Percentiles rank a stretch among this genome's conserved stretches.
phyloP scores from a whole-genome alignment of 192 early-diverging fungal species.

The Paraglomus occultum region DNA sequence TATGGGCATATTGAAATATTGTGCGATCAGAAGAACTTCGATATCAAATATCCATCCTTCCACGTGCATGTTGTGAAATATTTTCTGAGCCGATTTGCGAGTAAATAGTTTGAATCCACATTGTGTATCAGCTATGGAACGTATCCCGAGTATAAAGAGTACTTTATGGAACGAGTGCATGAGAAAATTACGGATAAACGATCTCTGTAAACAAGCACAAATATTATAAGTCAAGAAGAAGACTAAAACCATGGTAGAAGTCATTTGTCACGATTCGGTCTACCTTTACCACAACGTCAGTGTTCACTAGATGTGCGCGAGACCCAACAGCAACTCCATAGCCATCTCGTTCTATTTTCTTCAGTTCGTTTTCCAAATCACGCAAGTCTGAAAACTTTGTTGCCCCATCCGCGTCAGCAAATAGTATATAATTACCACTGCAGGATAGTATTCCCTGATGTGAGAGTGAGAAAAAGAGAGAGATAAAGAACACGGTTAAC shows the following conservation, averaged over 20 bases:
- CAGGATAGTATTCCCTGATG: conserved; percentile 79
- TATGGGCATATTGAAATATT: conserved; percentile 68
- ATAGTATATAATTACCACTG: conserved; percentile 73
- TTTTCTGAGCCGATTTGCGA: conserved; percentile 65
- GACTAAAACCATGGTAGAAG: neutral
- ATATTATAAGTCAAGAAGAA: neutral
- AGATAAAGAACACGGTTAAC: neutral
- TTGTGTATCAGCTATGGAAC: conserved; percentile 90
- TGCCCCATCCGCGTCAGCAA: conserved; percentile 97
- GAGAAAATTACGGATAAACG: conserved; percentile 87
- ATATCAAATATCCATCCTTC: conserved; percentile 99
- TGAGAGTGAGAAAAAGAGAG: neutral
- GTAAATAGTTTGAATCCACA: conserved; percentile 98
- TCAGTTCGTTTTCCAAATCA: conserved; percentile 48
- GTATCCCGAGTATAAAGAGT: conserved; percentile 84
- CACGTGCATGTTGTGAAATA: conserved; percentile 91
- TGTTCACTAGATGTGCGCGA: conserved; percentile 83
- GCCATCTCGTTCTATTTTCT: conserved; percentile 45
- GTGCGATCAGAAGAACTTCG: conserved; percentile 85
- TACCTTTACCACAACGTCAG: conserved; percentile 87
- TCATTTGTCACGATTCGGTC: neutral
- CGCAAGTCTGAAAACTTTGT: conserved; percentile 88
- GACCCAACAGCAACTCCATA: conserved; percentile 82
- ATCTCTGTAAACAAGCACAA: conserved; percentile 58
- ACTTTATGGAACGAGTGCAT: conserved; percentile 94